These are phyloP conservation scores for Pleodorina starrii DNA, from an alignment of 139 green algal species.

Conservation along the genomic window DNA sequence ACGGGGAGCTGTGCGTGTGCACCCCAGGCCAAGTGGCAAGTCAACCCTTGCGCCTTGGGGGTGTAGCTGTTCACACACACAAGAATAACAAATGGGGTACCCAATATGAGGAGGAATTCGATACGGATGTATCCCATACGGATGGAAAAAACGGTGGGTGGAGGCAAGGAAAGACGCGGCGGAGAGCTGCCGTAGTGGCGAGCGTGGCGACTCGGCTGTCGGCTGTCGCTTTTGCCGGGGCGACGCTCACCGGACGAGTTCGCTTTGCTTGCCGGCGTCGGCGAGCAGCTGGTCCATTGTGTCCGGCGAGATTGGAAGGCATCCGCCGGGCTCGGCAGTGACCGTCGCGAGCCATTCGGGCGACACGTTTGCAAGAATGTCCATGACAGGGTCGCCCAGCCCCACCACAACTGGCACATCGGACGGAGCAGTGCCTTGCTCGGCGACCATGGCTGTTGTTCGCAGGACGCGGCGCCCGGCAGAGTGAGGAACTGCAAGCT, in stretches of 20 bases:
- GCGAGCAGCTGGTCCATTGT: constrained; percentile 55
- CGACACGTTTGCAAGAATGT: constrained; percentile 66
- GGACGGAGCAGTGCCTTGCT: not conserved
- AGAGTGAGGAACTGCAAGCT: not conserved
- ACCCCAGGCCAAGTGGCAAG: no score
- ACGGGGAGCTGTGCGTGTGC: no score
- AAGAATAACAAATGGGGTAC: no score
- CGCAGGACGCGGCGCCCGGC: not conserved
- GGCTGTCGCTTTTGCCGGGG: no score
- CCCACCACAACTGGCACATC: not conserved
- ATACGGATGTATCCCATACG: no score
- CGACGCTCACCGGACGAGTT: constrained; percentile 46
- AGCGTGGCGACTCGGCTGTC: no score
- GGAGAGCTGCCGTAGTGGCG: no score
- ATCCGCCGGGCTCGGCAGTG: constrained; percentile 64
- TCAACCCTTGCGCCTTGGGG: no score
- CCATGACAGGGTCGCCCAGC: constrained; percentile 66
- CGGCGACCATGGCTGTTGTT: not conserved
- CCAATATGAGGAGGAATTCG: no score
- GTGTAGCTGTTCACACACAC: no score
- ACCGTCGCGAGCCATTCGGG: constrained; percentile 61
- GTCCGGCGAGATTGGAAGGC: constrained; percentile 54
- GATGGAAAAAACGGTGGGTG: no score
- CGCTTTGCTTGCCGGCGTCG: constrained; percentile 14
- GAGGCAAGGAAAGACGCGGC: no score